phyloP scores from a whole-genome alignment of 805 yeast species.

The Saccharomycopsis capsularis region DNA sequence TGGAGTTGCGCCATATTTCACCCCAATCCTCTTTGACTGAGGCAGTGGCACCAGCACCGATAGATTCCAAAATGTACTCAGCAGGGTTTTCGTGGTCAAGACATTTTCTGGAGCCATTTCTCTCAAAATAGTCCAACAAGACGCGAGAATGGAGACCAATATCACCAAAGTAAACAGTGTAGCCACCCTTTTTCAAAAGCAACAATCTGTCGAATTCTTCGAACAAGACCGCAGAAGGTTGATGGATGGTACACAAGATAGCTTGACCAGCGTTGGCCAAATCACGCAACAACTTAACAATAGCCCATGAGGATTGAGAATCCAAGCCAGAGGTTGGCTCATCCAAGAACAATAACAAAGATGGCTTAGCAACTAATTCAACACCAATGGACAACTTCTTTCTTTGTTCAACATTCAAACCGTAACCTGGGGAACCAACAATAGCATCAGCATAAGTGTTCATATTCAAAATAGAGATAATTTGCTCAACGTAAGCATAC shows the following conservation, averaged over 20 bases:
- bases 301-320: conserved; percentile 51
- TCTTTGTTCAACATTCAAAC: conserved; percentile 49
- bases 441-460: conserved; percentile 46
- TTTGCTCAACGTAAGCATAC: conserved; percentile 44
- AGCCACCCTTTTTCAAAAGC: conserved; percentile 44
- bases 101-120: conserved; percentile 60
- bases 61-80: conserved; percentile 65
- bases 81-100: conserved; percentile 56
- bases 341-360: conserved; percentile 46
- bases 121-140: conserved; percentile 55
- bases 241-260: conserved; percentile 50
- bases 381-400: conserved; percentile 50
- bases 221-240: conserved; percentile 45
- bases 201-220: conserved; percentile 42
- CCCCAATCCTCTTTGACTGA: conserved; percentile 49
- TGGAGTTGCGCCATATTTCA: conserved; percentile 48
- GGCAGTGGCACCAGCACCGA: conserved; percentile 76
- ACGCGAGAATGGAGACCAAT: conserved; percentile 49
- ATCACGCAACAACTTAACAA: conserved; percentile 38
- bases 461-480: conserved; percentile 47
- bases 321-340: conserved; percentile 59
- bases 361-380: conserved; percentile 49
- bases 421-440: conserved; percentile 40
- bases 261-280: conserved; percentile 45
- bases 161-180: conserved; percentile 56